Evolutionary conservation across 1,139 yeast species (phyloP).

Genomic region (Taphrina sp.): DNA sequence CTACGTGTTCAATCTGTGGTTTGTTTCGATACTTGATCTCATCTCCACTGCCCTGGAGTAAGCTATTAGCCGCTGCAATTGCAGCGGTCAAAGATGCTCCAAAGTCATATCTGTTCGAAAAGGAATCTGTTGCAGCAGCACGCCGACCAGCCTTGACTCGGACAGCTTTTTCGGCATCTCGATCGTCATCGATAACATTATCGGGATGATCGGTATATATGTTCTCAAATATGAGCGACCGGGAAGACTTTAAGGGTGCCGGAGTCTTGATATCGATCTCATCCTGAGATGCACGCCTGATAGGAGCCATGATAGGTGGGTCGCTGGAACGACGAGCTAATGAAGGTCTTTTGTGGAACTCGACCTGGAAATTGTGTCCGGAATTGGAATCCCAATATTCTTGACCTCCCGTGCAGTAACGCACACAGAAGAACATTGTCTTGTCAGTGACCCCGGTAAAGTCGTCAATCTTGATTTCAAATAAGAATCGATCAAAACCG

Average conservation of each 20-base stretch:
- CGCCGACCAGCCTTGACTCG: conserved; percentile 5
- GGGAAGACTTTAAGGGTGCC: conserved; percentile 16
- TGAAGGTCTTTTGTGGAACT: conserved; percentile 42
- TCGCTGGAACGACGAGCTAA: conserved; percentile 11
- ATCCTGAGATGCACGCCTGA: conserved; percentile 9
- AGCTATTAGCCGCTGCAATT: conserved; percentile 29
- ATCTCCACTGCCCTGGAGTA: conserved; percentile 25
- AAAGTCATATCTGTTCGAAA: conserved; percentile 33
- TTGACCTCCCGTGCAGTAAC: conserved; percentile 52
- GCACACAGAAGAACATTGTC: conserved; percentile 56
- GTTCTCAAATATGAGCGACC: conserved; percentile 29
- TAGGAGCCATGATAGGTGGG: conserved; percentile 18
- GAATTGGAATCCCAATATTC: conserved; percentile 81
- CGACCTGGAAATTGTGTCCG: conserved; percentile 57
- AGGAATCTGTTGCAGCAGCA: conserved; percentile 10
- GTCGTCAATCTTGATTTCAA: conserved; percentile 48
- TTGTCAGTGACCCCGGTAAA: conserved; percentile 45
- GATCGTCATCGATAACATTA: background rate
- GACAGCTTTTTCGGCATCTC: conserved; percentile 19
- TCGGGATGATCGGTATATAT: conserved; percentile 29
- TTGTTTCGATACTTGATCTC: conserved; percentile 8
- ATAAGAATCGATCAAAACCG: conserved; percentile 51
- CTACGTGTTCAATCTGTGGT: conserved; percentile 1
- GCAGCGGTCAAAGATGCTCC: conserved; percentile 33
- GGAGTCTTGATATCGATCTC: conserved; percentile 14